A percentile compares a stretch with the other conserved stretches of the same genome.
phyloP scores from a whole-genome alignment of 345 rosid species.

The Lenwebbia sp. region DNA sequence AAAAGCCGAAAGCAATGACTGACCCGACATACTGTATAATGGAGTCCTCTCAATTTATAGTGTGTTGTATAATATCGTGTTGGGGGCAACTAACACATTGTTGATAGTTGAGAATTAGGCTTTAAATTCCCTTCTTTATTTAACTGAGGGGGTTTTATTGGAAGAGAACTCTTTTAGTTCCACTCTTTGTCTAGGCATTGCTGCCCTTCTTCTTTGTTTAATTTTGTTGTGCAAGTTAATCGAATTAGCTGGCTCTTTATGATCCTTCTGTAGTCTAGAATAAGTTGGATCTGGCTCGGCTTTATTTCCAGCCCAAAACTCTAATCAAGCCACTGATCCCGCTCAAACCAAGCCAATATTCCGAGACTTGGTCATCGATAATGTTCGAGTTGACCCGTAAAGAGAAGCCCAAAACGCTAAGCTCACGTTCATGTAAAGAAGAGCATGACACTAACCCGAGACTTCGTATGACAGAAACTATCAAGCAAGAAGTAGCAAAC shows the following conservation, averaged over 20 bases:
- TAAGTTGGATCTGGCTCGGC: background rate
- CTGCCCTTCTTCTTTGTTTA: background rate
- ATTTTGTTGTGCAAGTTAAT: background rate
- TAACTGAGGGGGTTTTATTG: background rate
- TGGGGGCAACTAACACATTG: background rate
- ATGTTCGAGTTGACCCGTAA: background rate
- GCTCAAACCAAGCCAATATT: background rate
- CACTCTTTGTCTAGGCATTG: background rate
- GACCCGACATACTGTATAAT: background rate
- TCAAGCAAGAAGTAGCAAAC: too few relatives aligned
- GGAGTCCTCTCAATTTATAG: background rate
- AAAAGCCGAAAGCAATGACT: background rate
- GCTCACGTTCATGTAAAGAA: background rate
- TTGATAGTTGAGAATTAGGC: background rate
- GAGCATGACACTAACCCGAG: too few relatives aligned
- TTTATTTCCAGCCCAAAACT: too few relatives aligned
- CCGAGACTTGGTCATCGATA: background rate
- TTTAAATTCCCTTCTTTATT: background rate
- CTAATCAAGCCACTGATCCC: too few relatives aligned
- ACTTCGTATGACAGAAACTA: too few relatives aligned
- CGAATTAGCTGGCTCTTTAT: background rate
- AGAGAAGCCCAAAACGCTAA: background rate
- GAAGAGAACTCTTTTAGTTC: background rate
- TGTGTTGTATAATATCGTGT: background rate
- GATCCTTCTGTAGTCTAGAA: background rate